phyloP scores from a whole-genome alignment of 1,284 basidiomycete genomes.

The Naganishia liquefaciens region DNA sequence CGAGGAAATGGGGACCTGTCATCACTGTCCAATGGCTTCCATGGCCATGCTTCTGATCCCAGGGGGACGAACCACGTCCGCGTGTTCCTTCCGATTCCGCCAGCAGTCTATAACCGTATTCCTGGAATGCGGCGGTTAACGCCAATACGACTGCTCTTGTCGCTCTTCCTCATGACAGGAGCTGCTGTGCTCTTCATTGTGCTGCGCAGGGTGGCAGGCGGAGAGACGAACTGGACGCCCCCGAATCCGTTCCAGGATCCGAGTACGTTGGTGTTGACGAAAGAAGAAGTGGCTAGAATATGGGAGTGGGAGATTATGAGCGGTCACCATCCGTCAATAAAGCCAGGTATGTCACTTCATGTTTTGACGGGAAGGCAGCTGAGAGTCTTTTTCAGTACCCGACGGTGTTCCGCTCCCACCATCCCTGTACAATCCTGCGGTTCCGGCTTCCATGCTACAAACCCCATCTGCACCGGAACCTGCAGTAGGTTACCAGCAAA shows the following conservation, averaged over 20 bases:
- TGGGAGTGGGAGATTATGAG: constrained; percentile 91
- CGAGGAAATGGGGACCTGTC: constrained; percentile 5
- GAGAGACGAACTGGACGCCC: constrained; percentile 66
- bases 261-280: constrained; percentile 72
- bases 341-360: constrained; percentile 38
- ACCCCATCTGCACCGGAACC: constrained; percentile 40
- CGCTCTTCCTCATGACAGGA: constrained; percentile 59
- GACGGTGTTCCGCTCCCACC: constrained; percentile 64
- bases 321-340: constrained; percentile 79
- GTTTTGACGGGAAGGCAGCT: constrained; percentile 4
- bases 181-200: constrained; percentile 60
- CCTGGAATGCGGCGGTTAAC: constrained; percentile 59
- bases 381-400: constrained; percentile 62
- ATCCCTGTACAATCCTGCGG: constrained; percentile 68
- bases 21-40: constrained; percentile 19
- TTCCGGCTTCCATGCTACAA: constrained; percentile 59
- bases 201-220: constrained; percentile 56
- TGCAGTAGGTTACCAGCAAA: constrained; percentile 43
- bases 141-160: constrained; percentile 58
- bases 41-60: constrained; percentile 35
- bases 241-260: constrained; percentile 63
- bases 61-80: constrained; percentile 39
- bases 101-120: constrained; percentile 58
- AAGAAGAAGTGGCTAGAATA: constrained; percentile 76
- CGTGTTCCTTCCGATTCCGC: constrained; percentile 63